These are phyloP conservation scores for Eimeria necatrix DNA, from an alignment of 169 alveolate species.

Conservation along the genomic window DNA sequence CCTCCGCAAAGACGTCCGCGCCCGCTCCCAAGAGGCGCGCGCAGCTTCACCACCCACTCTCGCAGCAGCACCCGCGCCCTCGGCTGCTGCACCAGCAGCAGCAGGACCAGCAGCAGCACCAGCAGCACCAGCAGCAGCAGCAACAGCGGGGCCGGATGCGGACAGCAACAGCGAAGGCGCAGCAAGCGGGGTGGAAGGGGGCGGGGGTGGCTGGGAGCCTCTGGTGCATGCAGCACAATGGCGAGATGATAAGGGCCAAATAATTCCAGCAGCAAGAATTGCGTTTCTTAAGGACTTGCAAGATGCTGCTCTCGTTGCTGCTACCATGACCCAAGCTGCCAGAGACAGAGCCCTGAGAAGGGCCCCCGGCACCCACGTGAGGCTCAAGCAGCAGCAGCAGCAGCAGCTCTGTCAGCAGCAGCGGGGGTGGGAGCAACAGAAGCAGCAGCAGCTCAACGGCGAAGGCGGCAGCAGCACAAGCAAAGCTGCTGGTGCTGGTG, in stretches of 20 bases:
- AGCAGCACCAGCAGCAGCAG: neutral
- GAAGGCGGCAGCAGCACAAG: neutral
- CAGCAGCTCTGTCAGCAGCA: neutral
- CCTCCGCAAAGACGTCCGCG: neutral
- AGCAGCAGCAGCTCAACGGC: conserved; percentile 18
- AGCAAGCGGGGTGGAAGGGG: conserved; percentile 42
- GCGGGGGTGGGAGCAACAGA: neutral
- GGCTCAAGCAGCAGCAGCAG: conserved; percentile 39
- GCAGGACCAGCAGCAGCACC: neutral
- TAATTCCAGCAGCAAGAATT: neutral
- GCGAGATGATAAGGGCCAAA: conserved; percentile 15
- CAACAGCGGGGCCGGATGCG: neutral
- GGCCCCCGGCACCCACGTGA: neutral
- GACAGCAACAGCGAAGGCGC: conserved; percentile 38
- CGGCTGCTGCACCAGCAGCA: too few species aligned
- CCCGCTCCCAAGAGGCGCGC: neutral
- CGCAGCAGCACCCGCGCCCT: too few species aligned
- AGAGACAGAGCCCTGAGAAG: neutral
- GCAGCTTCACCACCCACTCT: too few species aligned
- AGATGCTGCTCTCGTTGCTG: conserved; percentile 41
- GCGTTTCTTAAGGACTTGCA: conserved; percentile 55
- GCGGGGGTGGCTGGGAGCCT: conserved; percentile 76
- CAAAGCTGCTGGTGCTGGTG: conserved; percentile 13
- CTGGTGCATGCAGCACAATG: conserved; percentile 61
- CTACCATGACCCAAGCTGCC: neutral